These are phyloP conservation scores for Epichloe gansuensis DNA, from an alignment of 2,329 filamentous ascomycete genomes.

Conservation along the genomic window DNA sequence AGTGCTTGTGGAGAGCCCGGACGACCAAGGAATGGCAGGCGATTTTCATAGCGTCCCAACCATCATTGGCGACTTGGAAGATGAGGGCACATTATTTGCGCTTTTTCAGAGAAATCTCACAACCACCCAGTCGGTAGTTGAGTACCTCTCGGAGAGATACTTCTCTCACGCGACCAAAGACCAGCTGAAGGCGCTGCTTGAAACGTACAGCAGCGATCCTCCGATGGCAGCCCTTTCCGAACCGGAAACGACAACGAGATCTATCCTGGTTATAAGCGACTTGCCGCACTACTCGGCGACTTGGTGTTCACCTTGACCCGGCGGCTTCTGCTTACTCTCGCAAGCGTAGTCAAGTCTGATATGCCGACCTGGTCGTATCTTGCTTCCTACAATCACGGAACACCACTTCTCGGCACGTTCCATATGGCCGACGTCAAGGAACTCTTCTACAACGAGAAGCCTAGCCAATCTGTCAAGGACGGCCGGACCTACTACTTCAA, in stretches of 20 bases:
- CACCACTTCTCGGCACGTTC: slow-evolving; percentile 62
- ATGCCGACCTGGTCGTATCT: slow-evolving; percentile 67
- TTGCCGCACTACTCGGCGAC: slow-evolving; percentile 66
- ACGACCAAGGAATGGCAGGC: slow-evolving; percentile 33
- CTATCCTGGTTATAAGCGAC: slow-evolving; percentile 66
- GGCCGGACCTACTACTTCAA: slow-evolving; percentile 60
- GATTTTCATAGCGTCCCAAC: slow-evolving; percentile 37
- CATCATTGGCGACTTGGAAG: slow-evolving; percentile 1
- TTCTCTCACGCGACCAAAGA: slow-evolving; percentile 48
- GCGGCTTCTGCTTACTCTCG: slow-evolving; percentile 45
- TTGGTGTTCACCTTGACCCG: slow-evolving; percentile 62
- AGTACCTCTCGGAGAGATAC: slow-evolving; percentile 43
- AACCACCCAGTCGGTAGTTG: slow-evolving; percentile 30
- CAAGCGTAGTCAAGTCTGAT: slow-evolving; percentile 33
- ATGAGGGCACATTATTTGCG: slow-evolving; percentile 1
- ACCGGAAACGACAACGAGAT: slow-evolving; percentile 57
- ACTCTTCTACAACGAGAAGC: slow-evolving; percentile 52
- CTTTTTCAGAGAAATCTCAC: not conserved
- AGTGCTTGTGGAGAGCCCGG: not conserved
- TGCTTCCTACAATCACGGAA: slow-evolving; percentile 57
- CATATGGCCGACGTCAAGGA: slow-evolving; percentile 60
- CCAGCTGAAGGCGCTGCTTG: slow-evolving; percentile 44
- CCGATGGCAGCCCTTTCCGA: slow-evolving; percentile 56
- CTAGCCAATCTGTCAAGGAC: slow-evolving; percentile 47
- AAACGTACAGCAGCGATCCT: slow-evolving; percentile 46